Evolutionary conservation across 208 protist species (phyloP), one percentile per base, ranked within the genome.

Genomic region (Leishmania major): DNA sequence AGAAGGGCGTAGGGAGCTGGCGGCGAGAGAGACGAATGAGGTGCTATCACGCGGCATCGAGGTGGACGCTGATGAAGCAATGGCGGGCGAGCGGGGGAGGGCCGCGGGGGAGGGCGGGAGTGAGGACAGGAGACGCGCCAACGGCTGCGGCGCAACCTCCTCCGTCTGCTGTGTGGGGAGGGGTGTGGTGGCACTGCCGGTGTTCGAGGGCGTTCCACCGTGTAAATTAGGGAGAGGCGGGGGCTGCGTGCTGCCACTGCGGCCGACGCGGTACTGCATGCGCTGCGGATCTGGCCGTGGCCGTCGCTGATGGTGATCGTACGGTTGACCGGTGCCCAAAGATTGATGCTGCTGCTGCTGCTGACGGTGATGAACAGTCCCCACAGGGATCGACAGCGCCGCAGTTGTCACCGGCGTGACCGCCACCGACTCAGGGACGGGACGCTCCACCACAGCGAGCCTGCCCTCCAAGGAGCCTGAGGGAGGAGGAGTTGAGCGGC

Each of bases 261-360:
- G 82, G 28, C 82, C 82, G 1, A 85, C 82, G 19, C 82, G 82
- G 60, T 85, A 85, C 37, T 79, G 82, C 82, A 85, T 85, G 77
- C 73, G 69, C 60, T 40, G 81, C 55, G 73, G 45, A 43, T 53
- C 49, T 45, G 35, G 80, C 60, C 45, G 80, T 43, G 37, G 66
- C 45, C 31, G 67, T 74, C 70, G 53, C 5, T 81, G 77, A 19
- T 85, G 72, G 75, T 64, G 71, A 64, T 64, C 11, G 59, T 64
- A 7, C 28, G 59, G 59, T 35, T 64, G 59, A 25, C 28, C 28
- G 59, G 59, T 64, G 59, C 8, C 59, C 59, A 64, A 35, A 43
- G 45, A 28, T 78, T 69, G 73, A 28, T 64, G 49, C 22, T 55
- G 45, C 47, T 69, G 62, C n/a, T 74, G 72, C 28, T 55, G 53